These are phyloP conservation scores for Cladophialophora yegresii DNA, from an alignment of 2,329 filamentous ascomycete species.

Conservation along the genomic window DNA sequence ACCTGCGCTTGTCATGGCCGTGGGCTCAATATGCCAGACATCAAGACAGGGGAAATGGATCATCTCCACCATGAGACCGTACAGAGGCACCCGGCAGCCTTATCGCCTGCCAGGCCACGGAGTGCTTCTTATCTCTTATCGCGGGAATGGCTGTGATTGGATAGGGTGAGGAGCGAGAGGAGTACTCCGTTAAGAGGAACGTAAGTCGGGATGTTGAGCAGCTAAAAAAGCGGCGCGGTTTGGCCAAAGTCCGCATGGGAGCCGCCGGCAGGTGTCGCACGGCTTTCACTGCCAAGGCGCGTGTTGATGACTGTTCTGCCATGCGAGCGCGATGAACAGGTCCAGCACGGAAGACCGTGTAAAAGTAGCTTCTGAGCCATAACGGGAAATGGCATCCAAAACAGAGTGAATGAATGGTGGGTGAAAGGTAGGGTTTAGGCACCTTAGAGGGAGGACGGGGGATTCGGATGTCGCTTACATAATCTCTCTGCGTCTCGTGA, in stretches of 20 bases:
- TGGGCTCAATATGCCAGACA: not conserved
- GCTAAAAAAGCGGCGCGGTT: not conserved
- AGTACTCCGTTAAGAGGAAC: too few relatives aligned
- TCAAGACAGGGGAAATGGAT: not conserved
- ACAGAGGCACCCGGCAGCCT: not conserved
- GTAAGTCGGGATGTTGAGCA: not conserved
- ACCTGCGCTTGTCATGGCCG: not conserved
- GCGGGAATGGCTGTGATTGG: not conserved
- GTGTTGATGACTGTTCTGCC: not conserved
- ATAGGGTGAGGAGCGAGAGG: not conserved
- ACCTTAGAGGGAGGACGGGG: too few relatives aligned
- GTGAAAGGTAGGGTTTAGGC: too few relatives aligned
- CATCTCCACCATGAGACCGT: not conserved
- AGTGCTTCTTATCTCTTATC: slow-evolving; percentile 10
- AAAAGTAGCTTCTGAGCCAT: too few relatives aligned
- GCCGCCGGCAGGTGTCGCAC: too few relatives aligned
- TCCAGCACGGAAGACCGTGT: too few relatives aligned
- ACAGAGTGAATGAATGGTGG: too few relatives aligned
- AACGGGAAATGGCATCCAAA: too few relatives aligned
- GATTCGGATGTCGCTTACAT: not conserved
- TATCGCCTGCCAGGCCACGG: slow-evolving; percentile 10
- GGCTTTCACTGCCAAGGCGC: too few relatives aligned
- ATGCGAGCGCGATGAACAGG: not conserved
- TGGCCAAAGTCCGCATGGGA: too few relatives aligned
- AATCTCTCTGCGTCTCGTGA: not conserved